Conservation (phyloP, 73 alveolate genomes). For the Uronychia setigera region DNA sequence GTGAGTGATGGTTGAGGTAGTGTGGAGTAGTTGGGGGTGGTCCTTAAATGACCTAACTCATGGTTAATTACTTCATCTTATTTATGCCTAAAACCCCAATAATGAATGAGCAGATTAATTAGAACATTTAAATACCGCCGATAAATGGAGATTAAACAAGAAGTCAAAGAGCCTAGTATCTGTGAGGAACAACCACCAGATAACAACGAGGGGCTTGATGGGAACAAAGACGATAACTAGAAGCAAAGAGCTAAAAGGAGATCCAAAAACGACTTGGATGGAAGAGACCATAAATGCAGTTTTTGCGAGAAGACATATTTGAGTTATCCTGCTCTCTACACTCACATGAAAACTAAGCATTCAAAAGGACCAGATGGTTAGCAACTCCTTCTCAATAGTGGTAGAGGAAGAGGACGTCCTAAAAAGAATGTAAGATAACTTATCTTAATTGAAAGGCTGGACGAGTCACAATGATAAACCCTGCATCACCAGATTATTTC, state of each 20-base stretch:
- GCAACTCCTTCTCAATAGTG: conserved; percentile 41
- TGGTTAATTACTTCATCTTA: not conserved
- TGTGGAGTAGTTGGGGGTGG: too few species aligned
- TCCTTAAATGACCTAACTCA: not conserved
- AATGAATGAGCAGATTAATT: too few species aligned
- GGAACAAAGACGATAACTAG: too few species aligned
- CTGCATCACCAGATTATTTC: conserved; percentile 53
- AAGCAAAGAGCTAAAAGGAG: conserved; percentile 56
- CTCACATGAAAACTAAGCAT: conserved; percentile 97
- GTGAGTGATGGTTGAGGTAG: too few species aligned
- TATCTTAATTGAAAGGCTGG: conserved; percentile 6
- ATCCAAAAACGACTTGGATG: conserved; percentile 65
- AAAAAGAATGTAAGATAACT: conserved; percentile 19
- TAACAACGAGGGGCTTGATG: too few species aligned
- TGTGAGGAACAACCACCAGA: too few species aligned
- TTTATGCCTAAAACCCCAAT: not conserved
- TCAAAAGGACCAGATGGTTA: conserved; percentile 53
- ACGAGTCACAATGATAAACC: conserved; percentile 59
- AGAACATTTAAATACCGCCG: too few species aligned
- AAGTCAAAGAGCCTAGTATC: too few species aligned
- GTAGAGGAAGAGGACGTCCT: conserved; percentile 62
- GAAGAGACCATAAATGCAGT: conserved; percentile 60
- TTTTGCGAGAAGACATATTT: conserved; percentile 97
- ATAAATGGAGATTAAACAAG: too few species aligned
- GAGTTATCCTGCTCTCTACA: conserved; percentile 98